Conservation (phyloP, 2,329 filamentous ascomycete genomes). For the Cladophialophora bantiana region DNA sequence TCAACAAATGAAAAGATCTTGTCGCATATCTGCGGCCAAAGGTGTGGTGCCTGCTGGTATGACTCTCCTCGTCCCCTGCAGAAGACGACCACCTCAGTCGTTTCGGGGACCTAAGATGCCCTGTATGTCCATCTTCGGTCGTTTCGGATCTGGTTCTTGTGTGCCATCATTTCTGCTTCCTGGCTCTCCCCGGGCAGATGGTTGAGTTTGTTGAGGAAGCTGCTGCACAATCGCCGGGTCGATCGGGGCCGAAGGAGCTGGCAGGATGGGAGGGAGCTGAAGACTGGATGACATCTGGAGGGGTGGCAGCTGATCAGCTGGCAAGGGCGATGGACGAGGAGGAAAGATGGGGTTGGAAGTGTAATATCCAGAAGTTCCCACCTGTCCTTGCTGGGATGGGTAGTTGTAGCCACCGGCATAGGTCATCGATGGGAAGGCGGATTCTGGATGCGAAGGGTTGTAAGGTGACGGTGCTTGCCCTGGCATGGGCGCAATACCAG, state of each 20-base stretch:
- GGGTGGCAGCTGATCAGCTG: conserved; percentile 25
- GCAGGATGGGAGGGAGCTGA: conserved; percentile 41
- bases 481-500: conserved; percentile 12
- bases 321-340: conserved; percentile 14
- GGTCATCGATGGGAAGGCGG: conserved; percentile 13
- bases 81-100: conserved; percentile 19
- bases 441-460: conserved; percentile 23
- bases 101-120: conserved; percentile 38
- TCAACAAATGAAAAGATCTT: conserved; percentile 18
- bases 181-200: conserved; percentile 16
- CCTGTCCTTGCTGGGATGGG: conserved; percentile 24
- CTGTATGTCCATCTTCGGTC: conserved; percentile 42
- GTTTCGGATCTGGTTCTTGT: conserved; percentile 39
- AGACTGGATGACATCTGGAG: conserved; percentile 25
- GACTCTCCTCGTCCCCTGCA: background rate
- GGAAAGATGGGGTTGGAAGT: conserved; percentile 36
- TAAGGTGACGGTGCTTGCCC: conserved; percentile 23
- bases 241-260: conserved; percentile 30
- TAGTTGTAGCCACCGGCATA: conserved; percentile 33
- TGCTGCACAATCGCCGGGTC: conserved; percentile 39
- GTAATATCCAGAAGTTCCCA: conserved; percentile 17
- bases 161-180: conserved; percentile 28
- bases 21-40: conserved; percentile 4
- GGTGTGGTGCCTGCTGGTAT: background rate
- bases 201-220: conserved; percentile 21